These are phyloP conservation scores for Nissolia schottii DNA, from an alignment of 306 rosid genomes.

Conservation along the genomic window DNA sequence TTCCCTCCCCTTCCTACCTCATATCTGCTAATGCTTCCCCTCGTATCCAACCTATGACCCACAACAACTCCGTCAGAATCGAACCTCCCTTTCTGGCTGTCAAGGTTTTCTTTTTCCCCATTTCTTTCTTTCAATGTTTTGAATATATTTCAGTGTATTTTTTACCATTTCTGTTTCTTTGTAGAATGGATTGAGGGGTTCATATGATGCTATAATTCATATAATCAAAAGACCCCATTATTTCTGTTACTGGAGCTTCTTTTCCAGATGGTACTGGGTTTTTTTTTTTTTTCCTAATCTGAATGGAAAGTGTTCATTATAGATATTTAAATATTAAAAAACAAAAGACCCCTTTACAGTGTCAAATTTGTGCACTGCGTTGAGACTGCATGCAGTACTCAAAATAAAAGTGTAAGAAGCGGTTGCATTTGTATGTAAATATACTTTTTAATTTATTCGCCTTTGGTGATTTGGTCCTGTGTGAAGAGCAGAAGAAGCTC, in stretches of 20 bases:
- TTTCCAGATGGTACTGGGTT: background rate
- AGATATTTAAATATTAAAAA: background rate
- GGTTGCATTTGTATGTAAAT: background rate
- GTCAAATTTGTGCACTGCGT: background rate
- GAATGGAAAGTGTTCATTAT: background rate
- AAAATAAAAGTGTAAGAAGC: background rate
- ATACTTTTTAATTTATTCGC: background rate
- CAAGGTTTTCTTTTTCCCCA: slow-evolving; percentile 40
- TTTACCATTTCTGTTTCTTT: background rate
- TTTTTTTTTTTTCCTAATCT: background rate
- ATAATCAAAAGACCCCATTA: background rate
- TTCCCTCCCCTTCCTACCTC: slow-evolving; percentile 38
- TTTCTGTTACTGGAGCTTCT: background rate
- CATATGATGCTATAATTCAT: background rate
- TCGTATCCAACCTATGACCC: slow-evolving; percentile 35
- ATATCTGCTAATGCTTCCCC: slow-evolving; percentile 38
- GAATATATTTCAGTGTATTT: background rate
- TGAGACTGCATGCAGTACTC: background rate
- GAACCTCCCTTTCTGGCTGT: slow-evolving; percentile 30
- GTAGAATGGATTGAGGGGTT: background rate
- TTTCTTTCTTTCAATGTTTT: background rate
- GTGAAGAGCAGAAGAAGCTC: too few species aligned
- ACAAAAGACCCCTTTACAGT: background rate
- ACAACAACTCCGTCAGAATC: slow-evolving; percentile 17
- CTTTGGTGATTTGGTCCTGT: too few species aligned